Percentiles rank a stretch among this genome's conserved stretches.
These are phyloP conservation scores for Asterophora lycoperdoides DNA, from an alignment of 768 basidiomycete species.

Conservation along the genomic window DNA sequence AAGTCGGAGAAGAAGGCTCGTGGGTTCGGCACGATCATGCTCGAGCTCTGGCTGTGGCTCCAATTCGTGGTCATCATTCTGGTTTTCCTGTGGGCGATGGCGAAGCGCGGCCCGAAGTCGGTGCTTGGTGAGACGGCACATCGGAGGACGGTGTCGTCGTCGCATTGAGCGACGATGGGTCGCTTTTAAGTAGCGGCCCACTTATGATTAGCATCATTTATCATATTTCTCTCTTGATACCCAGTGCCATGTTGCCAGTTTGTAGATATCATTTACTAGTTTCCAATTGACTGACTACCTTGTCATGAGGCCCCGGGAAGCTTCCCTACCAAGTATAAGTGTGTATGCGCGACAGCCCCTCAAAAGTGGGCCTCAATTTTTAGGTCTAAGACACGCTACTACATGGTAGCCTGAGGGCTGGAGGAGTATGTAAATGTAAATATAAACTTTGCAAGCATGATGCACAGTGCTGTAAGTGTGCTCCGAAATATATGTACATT, in stretches of 20 bases:
- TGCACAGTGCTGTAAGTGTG: no score
- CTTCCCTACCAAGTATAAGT: no score
- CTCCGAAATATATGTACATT: no score
- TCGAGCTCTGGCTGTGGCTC: slow-evolving; percentile 83
- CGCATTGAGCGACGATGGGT: slow-evolving; percentile 3
- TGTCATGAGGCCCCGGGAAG: no score
- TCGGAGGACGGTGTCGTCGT: slow-evolving; percentile 20
- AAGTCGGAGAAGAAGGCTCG: slow-evolving; percentile 18
- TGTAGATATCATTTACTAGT: slow-evolving; percentile 1
- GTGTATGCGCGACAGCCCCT: no score
- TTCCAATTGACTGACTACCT: no score
- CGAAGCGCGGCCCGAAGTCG: slow-evolving; percentile 67
- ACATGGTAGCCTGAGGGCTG: no score
- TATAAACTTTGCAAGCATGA: no score
- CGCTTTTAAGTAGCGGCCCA: no score
- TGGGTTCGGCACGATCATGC: slow-evolving; percentile 38
- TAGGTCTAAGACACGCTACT: no score
- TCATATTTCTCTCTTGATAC: slow-evolving; percentile 4
- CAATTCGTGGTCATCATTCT: slow-evolving; percentile 73
- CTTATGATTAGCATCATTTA: not conserved
- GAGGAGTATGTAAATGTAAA: no score
- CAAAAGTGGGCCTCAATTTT: no score
- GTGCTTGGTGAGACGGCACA: slow-evolving; percentile 47
- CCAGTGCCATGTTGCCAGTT: slow-evolving; percentile 1
- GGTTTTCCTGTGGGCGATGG: slow-evolving; percentile 80